Percentiles rank a stretch among this genome's conserved stretches.
Conservation (phyloP, 2,329 filamentous ascomycete species). For the Diaporthe longicolla region DNA sequence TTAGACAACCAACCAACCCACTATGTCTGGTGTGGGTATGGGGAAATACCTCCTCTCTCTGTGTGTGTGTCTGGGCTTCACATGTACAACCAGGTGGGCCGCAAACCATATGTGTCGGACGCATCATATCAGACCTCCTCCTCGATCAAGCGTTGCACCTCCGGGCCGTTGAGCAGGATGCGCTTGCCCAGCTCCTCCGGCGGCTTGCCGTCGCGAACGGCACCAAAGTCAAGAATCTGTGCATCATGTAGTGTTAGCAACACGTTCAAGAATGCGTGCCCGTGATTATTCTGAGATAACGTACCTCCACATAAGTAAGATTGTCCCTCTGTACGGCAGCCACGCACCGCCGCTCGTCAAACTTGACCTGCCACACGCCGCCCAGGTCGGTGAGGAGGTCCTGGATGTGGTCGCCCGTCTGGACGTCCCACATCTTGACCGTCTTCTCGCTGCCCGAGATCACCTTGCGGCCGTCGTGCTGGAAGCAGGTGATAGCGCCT, state of each 20-base stretch:
- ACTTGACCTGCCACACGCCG: constrained; percentile 99
- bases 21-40: neutral
- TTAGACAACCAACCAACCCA: neutral
- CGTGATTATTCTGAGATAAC: constrained; percentile 47
- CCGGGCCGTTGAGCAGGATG: constrained; percentile 74
- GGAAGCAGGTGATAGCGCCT: constrained; percentile 97
- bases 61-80: neutral
- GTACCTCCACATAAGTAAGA: constrained; percentile 95
- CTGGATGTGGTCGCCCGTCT: constrained; percentile 90
- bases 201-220: constrained; percentile 87
- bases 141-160: constrained; percentile 65
- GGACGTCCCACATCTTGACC: constrained; percentile 98
- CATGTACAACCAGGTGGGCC: neutral
- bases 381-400: constrained; percentile 93
- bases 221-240: constrained; percentile 97
- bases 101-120: neutral
- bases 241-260: constrained; percentile 45
- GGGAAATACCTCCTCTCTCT: neutral
- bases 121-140: constrained; percentile 54
- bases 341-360: constrained; percentile 94
- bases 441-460: constrained; percentile 96
- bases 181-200: constrained; percentile 83
- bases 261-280: no score
- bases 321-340: constrained; percentile 94
- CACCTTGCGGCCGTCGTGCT: constrained; percentile 96